Evolutionary conservation across 306 rosid species (phyloP).

Genomic region (Alnus rubra): DNA sequence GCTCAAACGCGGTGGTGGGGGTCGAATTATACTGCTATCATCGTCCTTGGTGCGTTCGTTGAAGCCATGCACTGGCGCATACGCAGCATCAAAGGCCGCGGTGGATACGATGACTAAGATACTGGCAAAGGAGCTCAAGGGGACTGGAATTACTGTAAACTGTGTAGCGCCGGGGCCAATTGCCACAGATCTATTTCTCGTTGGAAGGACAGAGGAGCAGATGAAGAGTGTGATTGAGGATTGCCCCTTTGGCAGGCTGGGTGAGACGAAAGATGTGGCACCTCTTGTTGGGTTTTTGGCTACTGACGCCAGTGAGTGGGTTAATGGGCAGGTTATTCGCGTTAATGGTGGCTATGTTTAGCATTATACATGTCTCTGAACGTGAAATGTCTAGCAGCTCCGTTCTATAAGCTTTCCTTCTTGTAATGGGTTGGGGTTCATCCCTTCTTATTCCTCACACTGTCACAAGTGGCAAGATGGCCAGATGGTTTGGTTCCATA

Average conservation of each 20-base stretch:
- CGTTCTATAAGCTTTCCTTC: not conserved
- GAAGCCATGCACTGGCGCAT: slow-evolving; percentile 31
- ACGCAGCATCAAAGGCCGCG: slow-evolving; percentile 60
- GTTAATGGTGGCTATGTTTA: slow-evolving; percentile 53
- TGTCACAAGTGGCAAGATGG: too few species aligned
- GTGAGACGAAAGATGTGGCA: slow-evolving; percentile 44
- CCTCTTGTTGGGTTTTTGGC: slow-evolving; percentile 54
- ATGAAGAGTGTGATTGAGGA: slow-evolving; percentile 20
- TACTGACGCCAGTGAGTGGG: slow-evolving; percentile 46
- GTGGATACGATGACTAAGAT: slow-evolving; percentile 57
- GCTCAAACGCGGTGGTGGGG: slow-evolving; percentile 57
- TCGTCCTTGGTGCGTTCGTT: slow-evolving; percentile 42
- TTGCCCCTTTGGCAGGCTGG: slow-evolving; percentile 40
- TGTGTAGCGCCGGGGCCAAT: slow-evolving; percentile 65
- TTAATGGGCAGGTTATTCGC: slow-evolving; percentile 58
- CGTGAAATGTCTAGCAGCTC: not conserved
- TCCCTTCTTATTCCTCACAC: too few species aligned
- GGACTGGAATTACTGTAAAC: slow-evolving; percentile 49
- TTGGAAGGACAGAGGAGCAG: slow-evolving; percentile 44
- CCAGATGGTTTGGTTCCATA: too few species aligned
- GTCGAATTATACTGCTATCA: slow-evolving; percentile 45
- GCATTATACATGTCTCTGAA: too few species aligned
- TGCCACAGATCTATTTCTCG: slow-evolving; percentile 45
- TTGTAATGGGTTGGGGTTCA: not conserved
- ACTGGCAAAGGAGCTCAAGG: slow-evolving; percentile 62